Evolutionary conservation across 1,139 yeast species (phyloP).

Genomic region (Suhomyces chickasaworum): DNA sequence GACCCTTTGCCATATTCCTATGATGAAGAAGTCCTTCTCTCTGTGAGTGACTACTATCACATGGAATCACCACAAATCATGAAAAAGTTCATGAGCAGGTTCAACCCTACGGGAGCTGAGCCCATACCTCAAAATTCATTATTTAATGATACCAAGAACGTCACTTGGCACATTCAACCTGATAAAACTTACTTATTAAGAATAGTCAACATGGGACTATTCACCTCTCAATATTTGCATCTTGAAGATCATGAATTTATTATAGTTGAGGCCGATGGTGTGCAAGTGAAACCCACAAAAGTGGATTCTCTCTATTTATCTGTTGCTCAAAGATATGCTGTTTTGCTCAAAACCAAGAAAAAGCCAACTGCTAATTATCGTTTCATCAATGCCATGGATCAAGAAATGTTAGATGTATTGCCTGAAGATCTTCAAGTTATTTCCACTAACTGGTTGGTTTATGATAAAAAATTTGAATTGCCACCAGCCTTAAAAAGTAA

Average conservation of each 20-base stretch:
- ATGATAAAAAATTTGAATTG: conserved; percentile 36
- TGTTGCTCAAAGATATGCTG: conserved; percentile 72
- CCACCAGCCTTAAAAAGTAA: conserved; percentile 20
- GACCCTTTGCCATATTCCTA: conserved; percentile 55
- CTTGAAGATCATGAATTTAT: conserved; percentile 69
- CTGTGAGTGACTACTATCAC: conserved; percentile 67
- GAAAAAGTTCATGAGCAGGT: conserved; percentile 54
- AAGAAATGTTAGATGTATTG: conserved; percentile 64
- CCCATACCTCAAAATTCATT: conserved; percentile 71
- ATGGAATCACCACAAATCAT: conserved; percentile 47
- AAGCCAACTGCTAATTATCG: conserved; percentile 52
- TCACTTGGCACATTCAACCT: conserved; percentile 58
- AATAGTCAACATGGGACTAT: conserved; percentile 66
- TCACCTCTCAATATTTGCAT: conserved; percentile 69
- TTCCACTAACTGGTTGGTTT: conserved; percentile 56
- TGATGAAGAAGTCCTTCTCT: conserved; percentile 61
- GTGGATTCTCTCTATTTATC: conserved; percentile 64
- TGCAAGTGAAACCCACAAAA: conserved; percentile 56
- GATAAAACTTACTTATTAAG: conserved; percentile 64
- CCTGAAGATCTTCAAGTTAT: conserved; percentile 56
- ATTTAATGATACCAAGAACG: conserved; percentile 64
- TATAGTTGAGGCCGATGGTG: conserved; percentile 75
- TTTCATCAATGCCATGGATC: conserved; percentile 63
- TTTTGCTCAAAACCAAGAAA: conserved; percentile 56
- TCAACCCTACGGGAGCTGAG: conserved; percentile 82